Percentiles rank a stretch among this genome's conserved stretches.
phyloP scores from a whole-genome alignment of 2,329 filamentous ascomycete species.

The Colletotrichum gigasporum region DNA sequence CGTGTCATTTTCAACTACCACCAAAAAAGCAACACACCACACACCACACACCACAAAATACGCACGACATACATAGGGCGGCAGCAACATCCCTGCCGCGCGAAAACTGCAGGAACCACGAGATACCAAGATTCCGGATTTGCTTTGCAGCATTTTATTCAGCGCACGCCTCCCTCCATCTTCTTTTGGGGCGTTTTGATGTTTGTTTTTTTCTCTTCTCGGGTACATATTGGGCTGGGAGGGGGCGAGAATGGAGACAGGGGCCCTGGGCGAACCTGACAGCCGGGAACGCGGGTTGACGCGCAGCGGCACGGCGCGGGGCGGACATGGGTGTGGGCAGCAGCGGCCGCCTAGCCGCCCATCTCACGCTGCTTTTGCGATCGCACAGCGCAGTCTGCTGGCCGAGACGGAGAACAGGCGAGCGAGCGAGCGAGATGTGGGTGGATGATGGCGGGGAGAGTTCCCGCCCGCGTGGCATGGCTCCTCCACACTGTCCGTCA shows the following conservation, averaged over 20 bases:
- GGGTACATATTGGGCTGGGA: conserved; percentile 31
- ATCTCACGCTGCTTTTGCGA: conserved; percentile 52
- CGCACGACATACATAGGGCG: conserved; percentile 24
- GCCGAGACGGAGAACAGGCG: conserved; percentile 37
- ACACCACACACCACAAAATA: conserved; percentile 1
- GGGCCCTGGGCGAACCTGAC: conserved; percentile 37
- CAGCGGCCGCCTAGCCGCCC: conserved; percentile 37
- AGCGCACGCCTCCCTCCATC: conserved; percentile 28
- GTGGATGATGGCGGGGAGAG: background rate
- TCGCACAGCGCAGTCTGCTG: no score
- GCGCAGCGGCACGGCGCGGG: conserved; percentile 37
- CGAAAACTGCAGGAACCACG: conserved; percentile 26
- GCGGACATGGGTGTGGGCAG: conserved; percentile 30
- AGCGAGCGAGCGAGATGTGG: conserved; percentile 13
- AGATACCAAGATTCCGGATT: conserved; percentile 23
- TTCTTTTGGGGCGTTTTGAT: background rate
- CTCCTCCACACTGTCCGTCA: background rate
- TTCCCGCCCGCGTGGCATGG: conserved; percentile 19
- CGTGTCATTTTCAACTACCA: conserved; percentile 24
- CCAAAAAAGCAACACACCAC: conserved; percentile 13
- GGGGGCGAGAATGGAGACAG: conserved; percentile 16
- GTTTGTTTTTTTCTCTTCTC: conserved; percentile 18
- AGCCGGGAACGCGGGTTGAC: conserved; percentile 35
- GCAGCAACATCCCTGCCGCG: conserved; percentile 19
- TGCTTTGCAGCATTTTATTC: conserved; percentile 18